Evolutionary conservation across 169 alveolate species (phyloP), one percentile per base, ranked within the genome.

Genomic region (Plasmodium knowlesi): DNA sequence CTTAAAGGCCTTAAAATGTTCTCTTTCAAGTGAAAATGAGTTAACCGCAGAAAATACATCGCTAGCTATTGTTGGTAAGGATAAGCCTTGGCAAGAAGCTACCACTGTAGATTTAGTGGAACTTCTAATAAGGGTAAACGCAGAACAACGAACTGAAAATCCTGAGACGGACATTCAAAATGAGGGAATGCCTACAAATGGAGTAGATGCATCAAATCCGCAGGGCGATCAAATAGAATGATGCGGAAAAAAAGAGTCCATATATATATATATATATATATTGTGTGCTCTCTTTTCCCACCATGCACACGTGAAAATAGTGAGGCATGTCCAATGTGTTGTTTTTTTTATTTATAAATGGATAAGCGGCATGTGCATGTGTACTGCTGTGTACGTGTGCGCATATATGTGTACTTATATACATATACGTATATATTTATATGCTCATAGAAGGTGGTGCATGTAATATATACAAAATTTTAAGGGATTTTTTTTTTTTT

Each of bases 11-110:
- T 93, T 98, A 53, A 98, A 97, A 91, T 95, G 97, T 30, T 97
- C 99, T 14, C 95, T 98, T 10, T 97, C 98, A 72, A 96, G 96
- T 82, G 99, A 98, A 61, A 98, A 96, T 78, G 99, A 98, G 93
- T 94, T 98, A 84, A 96, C 95, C 54, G 96, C 93, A 37, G 97
- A 96, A 83, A 98, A 97, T 94, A 98, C 98, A 34, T 96, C 98
- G 53, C 97, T 98, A 19, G 99, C 97, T 54, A 82, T 96, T 82
- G 93, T 97, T 46, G 98, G 98, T 73, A 96, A 95, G 80, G 97
- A 88, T 34, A 92, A 83, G 82, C 96, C 96, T 12, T 96, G 96
- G 96, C 94, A 90, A 81, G 95, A 88, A 88, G 19, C 79, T 14
- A 41, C 94, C 43, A 34, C 73, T 12, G 54, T 78, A 22, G 74